Conservation (phyloP, 176 grass and related monocot species). For the Rhipidocladum racemiflorum region DNA sequence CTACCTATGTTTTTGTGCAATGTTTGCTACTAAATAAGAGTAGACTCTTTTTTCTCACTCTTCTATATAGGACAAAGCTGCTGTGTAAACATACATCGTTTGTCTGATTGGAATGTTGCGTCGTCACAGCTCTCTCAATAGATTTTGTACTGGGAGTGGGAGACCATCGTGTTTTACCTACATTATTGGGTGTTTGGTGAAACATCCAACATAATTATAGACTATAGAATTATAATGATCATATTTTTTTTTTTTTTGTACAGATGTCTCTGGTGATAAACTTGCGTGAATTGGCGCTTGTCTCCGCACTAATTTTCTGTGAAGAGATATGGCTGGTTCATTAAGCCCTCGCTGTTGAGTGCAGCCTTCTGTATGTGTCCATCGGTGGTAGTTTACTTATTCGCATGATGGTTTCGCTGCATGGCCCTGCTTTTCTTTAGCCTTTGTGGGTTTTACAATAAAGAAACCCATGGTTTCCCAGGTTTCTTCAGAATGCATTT, state of each 20-base stretch:
- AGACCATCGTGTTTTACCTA: not conserved
- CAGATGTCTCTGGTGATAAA: not conserved
- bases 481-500: not conserved
- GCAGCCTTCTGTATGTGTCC: not conserved
- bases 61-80: no score
- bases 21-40: no score
- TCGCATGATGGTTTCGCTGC: not conserved
- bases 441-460: not conserved
- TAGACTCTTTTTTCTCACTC: no score
- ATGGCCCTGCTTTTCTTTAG: not conserved
- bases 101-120: not conserved
- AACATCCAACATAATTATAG: not conserved
- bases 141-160: not conserved
- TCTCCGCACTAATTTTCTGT: not conserved
- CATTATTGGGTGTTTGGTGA: not conserved
- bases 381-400: not conserved
- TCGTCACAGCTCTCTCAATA: not conserved
- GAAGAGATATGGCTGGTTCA: not conserved
- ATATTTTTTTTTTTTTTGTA: not conserved
- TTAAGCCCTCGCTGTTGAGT: not conserved
- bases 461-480: not conserved
- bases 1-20: no score
- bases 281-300: not conserved
- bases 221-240: not conserved
- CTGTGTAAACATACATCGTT: not conserved